Evolutionary conservation across 495 filamentous ascomycete genomes (phyloP).

Genomic region (Xylaria bambusicola): DNA sequence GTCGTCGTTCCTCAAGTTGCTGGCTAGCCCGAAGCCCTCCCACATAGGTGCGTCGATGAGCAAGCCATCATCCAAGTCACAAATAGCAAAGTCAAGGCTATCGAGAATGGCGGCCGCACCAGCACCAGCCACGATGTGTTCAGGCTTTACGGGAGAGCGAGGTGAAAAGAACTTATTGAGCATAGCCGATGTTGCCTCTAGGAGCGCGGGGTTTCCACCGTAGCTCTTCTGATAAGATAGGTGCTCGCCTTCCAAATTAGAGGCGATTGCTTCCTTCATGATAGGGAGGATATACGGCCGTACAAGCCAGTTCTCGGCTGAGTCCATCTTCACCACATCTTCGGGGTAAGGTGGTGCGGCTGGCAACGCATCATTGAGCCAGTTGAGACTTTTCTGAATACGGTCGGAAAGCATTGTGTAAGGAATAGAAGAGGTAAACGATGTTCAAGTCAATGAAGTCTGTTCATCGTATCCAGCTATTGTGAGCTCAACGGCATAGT

Average conservation of each 20-base stretch:
- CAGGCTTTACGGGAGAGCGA: not conserved
- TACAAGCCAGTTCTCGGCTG: slow-evolving; percentile 7
- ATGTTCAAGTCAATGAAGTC: no score
- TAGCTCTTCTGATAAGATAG: not conserved
- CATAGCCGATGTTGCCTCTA: slow-evolving; percentile 1
- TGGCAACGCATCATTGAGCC: not conserved
- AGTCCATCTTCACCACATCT: slow-evolving; percentile 8
- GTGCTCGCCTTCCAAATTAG: not conserved
- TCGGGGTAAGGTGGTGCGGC: not conserved
- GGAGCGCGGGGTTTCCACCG: not conserved
- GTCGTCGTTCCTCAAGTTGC: not conserved
- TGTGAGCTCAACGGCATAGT: not conserved
- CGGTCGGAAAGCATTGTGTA: slow-evolving; percentile 4
- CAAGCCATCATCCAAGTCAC: not conserved
- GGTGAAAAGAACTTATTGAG: slow-evolving; percentile 5
- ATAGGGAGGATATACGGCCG: slow-evolving; percentile 7
- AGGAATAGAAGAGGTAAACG: no score
- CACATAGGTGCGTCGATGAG: slow-evolving; percentile 2
- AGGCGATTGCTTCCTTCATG: not conserved
- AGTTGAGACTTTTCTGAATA: slow-evolving; percentile 4
- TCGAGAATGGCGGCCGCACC: slow-evolving; percentile 1
- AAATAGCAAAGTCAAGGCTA: not conserved
- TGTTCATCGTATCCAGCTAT: not conserved
- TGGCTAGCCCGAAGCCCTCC: slow-evolving; percentile 1
- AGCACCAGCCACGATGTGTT: not conserved